These are phyloP conservation scores for Colletotrichum limetticola DNA, from an alignment of 2,329 filamentous ascomycete species.

Conservation along the genomic window DNA sequence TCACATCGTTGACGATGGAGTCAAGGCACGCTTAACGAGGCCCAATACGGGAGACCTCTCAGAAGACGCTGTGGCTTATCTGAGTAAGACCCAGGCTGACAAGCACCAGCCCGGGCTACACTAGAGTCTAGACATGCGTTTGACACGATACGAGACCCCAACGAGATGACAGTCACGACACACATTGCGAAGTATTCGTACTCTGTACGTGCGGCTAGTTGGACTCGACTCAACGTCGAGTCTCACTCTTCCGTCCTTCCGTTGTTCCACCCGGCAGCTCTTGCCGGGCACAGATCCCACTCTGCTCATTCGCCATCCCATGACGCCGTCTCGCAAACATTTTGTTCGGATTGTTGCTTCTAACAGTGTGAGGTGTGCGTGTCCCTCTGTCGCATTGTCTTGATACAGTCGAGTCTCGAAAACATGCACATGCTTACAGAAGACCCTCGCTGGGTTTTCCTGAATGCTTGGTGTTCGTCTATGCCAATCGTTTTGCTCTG, in stretches of 20 bases:
- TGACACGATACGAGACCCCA: background rate
- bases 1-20: background rate
- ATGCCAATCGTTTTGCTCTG: constrained; percentile 11
- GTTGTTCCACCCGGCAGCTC: constrained; percentile 15
- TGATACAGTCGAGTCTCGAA: background rate
- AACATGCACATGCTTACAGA: background rate
- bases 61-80: background rate
- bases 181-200: background rate
- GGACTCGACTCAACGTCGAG: background rate
- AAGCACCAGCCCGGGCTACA: background rate
- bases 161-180: background rate
- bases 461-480: background rate
- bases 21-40: background rate
- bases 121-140: background rate
- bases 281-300: constrained; percentile 12
- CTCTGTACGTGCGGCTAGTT: background rate
- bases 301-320: constrained; percentile 10
- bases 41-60: background rate
- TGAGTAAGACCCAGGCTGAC: background rate
- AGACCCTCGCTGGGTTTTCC: background rate
- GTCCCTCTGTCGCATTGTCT: background rate
- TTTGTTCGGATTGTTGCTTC: background rate
- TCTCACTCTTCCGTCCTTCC: background rate
- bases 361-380: background rate
- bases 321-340: background rate